Evolutionary conservation across 73 alveolate species (phyloP).

Genomic region (Urostyla sp.): DNA sequence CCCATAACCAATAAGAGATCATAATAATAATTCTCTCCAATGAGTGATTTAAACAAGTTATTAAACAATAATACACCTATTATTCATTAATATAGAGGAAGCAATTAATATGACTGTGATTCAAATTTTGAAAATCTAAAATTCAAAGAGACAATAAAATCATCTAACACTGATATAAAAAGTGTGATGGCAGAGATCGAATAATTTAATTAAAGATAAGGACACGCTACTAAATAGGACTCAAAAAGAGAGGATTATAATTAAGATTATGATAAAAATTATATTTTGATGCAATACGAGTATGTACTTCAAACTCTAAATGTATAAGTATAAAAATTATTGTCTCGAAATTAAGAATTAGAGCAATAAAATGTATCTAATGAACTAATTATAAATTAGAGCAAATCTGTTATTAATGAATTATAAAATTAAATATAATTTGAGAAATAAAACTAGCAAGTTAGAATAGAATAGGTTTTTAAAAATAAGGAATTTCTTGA

Average conservation of each 20-base stretch:
- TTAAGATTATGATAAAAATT: constrained; percentile 2
- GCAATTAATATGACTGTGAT: too few relatives aligned
- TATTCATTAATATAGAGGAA: too few relatives aligned
- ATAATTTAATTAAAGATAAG: background rate
- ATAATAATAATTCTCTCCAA: too few relatives aligned
- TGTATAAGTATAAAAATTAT: background rate
- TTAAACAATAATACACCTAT: too few relatives aligned
- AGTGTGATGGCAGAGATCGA: constrained; percentile 30
- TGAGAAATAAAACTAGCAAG: background rate
- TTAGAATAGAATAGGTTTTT: background rate
- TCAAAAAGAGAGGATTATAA: background rate
- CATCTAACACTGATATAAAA: constrained; percentile 23
- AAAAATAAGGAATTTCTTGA: background rate
- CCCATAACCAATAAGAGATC: too few relatives aligned
- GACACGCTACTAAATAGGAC: background rate
- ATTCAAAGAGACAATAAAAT: constrained; percentile 22
- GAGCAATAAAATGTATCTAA: background rate
- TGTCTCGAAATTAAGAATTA: constrained; percentile 13
- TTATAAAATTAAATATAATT: background rate
- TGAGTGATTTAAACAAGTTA: too few relatives aligned
- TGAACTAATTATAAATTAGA: background rate
- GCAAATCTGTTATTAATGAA: background rate
- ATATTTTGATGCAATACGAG: background rate
- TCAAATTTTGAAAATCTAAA: too few relatives aligned
- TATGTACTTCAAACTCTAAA: background rate